Percentiles rank a stretch among this genome's conserved stretches.
Evolutionary conservation across 164 flowering plant genomes (phyloP).

Genomic region (Chimonanthus praecox): DNA sequence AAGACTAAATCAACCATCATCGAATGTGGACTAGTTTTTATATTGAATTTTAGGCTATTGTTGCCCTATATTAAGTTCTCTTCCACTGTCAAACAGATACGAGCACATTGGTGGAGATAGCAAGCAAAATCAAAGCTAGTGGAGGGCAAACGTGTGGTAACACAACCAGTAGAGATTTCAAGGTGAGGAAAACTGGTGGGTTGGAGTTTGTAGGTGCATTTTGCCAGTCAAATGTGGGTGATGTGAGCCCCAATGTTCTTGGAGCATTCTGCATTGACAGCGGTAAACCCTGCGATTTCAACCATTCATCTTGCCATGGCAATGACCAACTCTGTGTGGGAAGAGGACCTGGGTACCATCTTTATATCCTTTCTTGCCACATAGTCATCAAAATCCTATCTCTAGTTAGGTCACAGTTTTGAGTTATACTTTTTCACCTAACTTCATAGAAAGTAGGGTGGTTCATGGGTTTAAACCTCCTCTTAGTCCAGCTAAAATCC

Average conservation of each 20-base stretch:
- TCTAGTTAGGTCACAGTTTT: too few relatives aligned
- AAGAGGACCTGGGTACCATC: conserved; percentile 58
- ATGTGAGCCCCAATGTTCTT: conserved; percentile 59
- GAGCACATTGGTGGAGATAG: conserved; percentile 16
- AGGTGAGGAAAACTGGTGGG: conserved; percentile 41
- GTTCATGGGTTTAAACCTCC: too few relatives aligned
- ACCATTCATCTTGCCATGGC: conserved; percentile 50
- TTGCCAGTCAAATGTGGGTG: conserved; percentile 71
- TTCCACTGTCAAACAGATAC: conserved; percentile 6
- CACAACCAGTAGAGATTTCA: conserved; percentile 32
- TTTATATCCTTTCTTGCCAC: not conserved
- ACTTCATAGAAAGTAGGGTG: too few relatives aligned
- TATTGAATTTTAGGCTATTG: not conserved
- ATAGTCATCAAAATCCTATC: too few relatives aligned
- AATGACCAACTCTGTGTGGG: conserved; percentile 47
- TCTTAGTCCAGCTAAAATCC: too few relatives aligned
- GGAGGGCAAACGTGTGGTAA: conserved; percentile 35
- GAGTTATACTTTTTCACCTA: too few relatives aligned
- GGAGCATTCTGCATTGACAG: conserved; percentile 57
- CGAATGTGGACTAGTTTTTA: too few relatives aligned
- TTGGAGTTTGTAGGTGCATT: conserved; percentile 52
- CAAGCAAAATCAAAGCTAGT: conserved; percentile 31
- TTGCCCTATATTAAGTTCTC: not conserved
- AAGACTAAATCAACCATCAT: too few relatives aligned
- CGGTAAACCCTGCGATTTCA: conserved; percentile 55